phyloP scores from a whole-genome alignment of 768 basidiomycete species.

The Gloeophyllum trabeum region DNA sequence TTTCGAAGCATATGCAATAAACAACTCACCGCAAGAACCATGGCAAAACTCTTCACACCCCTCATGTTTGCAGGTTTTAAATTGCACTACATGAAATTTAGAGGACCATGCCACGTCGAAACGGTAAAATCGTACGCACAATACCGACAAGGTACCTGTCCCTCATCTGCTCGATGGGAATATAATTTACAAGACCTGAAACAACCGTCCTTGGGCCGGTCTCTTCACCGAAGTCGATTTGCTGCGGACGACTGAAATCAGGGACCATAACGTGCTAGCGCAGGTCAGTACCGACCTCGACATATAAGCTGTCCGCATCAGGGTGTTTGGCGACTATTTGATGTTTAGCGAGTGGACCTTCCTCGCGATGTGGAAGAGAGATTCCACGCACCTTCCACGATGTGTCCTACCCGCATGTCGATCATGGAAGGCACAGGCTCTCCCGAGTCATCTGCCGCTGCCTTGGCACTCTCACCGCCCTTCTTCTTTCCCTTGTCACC shows the following conservation, averaged over 20 bases:
- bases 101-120: neutral
- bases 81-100: slow-evolving; percentile 49
- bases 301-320: slow-evolving; percentile 94
- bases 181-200: slow-evolving; percentile 93
- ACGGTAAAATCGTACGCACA: slow-evolving; percentile 31
- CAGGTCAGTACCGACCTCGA: slow-evolving; percentile 45
- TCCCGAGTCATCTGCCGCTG: slow-evolving; percentile 51
- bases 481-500: slow-evolving; percentile 24
- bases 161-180: slow-evolving; percentile 89
- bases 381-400: slow-evolving; percentile 67
- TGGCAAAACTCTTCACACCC: slow-evolving; percentile 95
- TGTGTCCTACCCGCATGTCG: slow-evolving; percentile 88
- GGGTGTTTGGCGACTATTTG: slow-evolving; percentile 83
- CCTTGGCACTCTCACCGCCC: slow-evolving; percentile 16
- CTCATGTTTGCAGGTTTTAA: slow-evolving; percentile 96
- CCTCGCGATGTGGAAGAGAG: neutral
- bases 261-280: neutral
- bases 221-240: slow-evolving; percentile 95
- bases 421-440: slow-evolving; percentile 94
- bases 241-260: slow-evolving; percentile 28
- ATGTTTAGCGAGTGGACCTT: neutral
- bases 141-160: slow-evolving; percentile 77
- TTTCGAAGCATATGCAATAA: no score
- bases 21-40: slow-evolving; percentile 80
- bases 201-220: slow-evolving; percentile 93